A percentile compares a stretch with the other conserved stretches of the same genome.
These are phyloP conservation scores for Xylariaceae sp. DNA, from an alignment of 2,329 filamentous ascomycete genomes.

Conservation along the genomic window DNA sequence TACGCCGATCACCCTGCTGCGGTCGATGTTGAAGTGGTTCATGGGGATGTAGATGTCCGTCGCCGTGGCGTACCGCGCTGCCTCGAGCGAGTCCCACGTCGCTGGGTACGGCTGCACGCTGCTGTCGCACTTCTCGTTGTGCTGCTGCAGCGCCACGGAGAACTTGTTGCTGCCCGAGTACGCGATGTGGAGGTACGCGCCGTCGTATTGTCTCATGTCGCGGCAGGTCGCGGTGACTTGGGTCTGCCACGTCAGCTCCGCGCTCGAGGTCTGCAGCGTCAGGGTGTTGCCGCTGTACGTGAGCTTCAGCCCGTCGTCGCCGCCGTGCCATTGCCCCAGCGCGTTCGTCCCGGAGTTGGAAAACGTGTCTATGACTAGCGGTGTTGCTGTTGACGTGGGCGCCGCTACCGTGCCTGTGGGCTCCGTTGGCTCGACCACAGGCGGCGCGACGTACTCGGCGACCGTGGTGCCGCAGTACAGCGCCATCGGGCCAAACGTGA, in stretches of 20 bases:
- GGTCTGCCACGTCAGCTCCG: constrained; percentile 59
- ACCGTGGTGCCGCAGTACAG: constrained; percentile 54
- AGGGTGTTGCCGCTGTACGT: constrained; percentile 50
- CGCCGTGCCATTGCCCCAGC: constrained; percentile 62
- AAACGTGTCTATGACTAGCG: constrained; percentile 60
- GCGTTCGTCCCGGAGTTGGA: constrained; percentile 49
- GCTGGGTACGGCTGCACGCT: constrained; percentile 57
- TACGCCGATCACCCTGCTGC: constrained; percentile 52
- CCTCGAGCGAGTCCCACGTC: constrained; percentile 65
- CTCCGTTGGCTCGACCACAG: constrained; percentile 38
- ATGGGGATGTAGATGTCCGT: constrained; percentile 64
- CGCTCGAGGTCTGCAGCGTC: constrained; percentile 54
- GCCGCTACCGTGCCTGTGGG: constrained; percentile 48
- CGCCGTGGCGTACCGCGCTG: constrained; percentile 50
- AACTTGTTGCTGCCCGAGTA: constrained; percentile 61
- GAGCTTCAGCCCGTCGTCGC: constrained; percentile 52
- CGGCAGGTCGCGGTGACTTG: constrained; percentile 53
- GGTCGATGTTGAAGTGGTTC: constrained; percentile 61
- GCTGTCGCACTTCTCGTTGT: constrained; percentile 58
- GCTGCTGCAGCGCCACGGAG: constrained; percentile 61
- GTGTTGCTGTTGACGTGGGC: constrained; percentile 44
- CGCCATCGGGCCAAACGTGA: constrained; percentile 53
- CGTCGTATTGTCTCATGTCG: constrained; percentile 51
- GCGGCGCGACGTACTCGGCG: constrained; percentile 46
- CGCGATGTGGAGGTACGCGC: constrained; percentile 60